Base-by-base conservation (phyloP, 345 rosid genomes). In the Populus deltoides region DNA sequence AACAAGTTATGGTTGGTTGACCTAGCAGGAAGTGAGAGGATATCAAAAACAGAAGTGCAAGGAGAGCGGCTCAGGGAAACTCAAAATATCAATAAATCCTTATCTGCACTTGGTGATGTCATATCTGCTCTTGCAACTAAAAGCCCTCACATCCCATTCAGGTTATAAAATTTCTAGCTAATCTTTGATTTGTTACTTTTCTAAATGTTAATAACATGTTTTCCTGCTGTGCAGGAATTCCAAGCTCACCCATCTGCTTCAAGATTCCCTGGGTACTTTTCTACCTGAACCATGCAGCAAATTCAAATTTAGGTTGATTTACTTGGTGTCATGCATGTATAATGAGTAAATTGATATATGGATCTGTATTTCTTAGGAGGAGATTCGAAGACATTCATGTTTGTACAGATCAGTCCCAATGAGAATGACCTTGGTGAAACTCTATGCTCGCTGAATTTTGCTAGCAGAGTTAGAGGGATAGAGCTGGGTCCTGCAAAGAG, bases 51-150 rank as follows among this genome's bases (percentile, higher is more conserved):
- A 43, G 99, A 96, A 81, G 97, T 90, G 35, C 97, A 89, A 79
- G 99, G 97, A 66, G 99, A 91, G 80, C 86, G 98, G 73, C 91
- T 96, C n/a, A 93, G 89, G 89, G 99, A 96, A 87, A 90, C 99
- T 43, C 99, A 93, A 87, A 92, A 87, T 84, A 96, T 93, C 77
- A 93, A 96, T 78, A 91, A 91, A 89, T 96, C 99, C 39, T 85
- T 96, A 80, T 93, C 99, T 82, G 97, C 99, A 70, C 97, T 96
- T 61, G 99, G 99, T 73, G 99, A 93, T 77, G 99, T 96, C 86
- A 93, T 96, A 82, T 93, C 92, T 70, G 93, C 99, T 72, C 97
- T 93, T 75, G 94, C 99, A 27, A 90, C 91, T 72, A 96, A 89
- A 90, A 93, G 97, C 80, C 90, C 97, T 35, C 94, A 93, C 73